Conservation (phyloP, 2,329 filamentous ascomycete species). For the Apiospora sp. region DNA sequence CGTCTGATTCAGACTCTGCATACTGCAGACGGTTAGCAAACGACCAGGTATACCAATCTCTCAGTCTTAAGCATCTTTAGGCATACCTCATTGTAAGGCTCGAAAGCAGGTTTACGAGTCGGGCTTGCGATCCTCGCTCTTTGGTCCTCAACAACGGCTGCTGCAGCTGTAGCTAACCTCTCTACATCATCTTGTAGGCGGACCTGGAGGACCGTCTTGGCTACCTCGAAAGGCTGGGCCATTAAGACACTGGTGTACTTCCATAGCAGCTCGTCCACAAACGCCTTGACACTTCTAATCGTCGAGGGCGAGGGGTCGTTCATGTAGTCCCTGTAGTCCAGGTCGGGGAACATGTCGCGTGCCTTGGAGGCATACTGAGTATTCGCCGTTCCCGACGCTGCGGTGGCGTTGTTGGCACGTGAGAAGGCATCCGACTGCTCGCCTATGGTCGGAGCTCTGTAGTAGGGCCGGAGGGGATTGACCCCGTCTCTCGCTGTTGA, state of each 20-base stretch:
- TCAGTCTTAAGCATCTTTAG: not conserved
- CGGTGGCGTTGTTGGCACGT: conserved; percentile 41
- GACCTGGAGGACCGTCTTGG: conserved; percentile 90
- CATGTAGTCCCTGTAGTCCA: conserved; percentile 91
- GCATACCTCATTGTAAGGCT: conserved; percentile 37
- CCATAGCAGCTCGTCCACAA: conserved; percentile 87
- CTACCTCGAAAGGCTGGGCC: conserved; percentile 95
- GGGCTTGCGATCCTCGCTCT: conserved; percentile 45
- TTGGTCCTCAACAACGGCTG: conserved; percentile 36
- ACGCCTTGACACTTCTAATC: conserved; percentile 75
- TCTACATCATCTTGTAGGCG: conserved; percentile 62
- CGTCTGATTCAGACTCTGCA: conserved; percentile 73
- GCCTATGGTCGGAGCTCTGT: conserved; percentile 71
- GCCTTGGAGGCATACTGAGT: conserved; percentile 67
- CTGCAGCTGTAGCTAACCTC: conserved; percentile 39
- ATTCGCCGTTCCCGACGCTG: conserved; percentile 32
- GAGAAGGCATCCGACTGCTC: conserved; percentile 53
- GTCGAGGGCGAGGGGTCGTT: conserved; percentile 78
- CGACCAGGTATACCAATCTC: not conserved
- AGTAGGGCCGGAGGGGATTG: conserved; percentile 68
- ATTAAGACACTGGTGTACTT: conserved; percentile 90
- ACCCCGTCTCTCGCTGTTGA: conserved; percentile 55
- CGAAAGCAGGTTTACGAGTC: conserved; percentile 42
- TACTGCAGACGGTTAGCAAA: not conserved
- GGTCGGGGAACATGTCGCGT: conserved; percentile 85